Evolutionary conservation across 1,284 basidiomycete species (phyloP).

Genomic region (Singerocomus rubriflavus): DNA sequence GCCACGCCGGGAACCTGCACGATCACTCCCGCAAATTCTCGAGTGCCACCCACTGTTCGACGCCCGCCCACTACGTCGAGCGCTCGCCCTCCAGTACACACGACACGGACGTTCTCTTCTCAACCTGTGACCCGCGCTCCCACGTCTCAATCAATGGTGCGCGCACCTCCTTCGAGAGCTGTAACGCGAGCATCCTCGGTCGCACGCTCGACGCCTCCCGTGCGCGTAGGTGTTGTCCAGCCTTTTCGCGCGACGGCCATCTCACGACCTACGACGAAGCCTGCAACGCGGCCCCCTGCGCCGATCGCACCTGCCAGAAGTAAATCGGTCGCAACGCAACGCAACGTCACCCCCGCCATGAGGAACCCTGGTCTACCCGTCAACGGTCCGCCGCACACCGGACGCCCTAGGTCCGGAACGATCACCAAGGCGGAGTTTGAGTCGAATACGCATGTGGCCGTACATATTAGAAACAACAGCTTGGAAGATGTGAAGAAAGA

Average conservation of each 20-base stretch:
- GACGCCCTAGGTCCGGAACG: conserved; percentile 26
- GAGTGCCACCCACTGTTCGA: conserved; percentile 7
- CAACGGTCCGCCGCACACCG: neutral
- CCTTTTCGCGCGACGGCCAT: conserved; percentile 9
- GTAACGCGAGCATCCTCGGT: conserved; percentile 20
- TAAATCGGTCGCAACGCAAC: conserved; percentile 8
- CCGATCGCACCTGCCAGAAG: neutral
- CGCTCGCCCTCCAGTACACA: conserved; percentile 6
- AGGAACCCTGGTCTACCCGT: neutral
- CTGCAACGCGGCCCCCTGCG: conserved; percentile 6
- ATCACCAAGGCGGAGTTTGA: conserved; percentile 29
- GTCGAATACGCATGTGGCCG: conserved; percentile 20
- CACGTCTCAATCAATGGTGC: conserved; percentile 24
- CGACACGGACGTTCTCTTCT: conserved; percentile 10
- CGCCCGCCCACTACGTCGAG: conserved; percentile 7
- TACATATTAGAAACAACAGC: conserved; percentile 21
- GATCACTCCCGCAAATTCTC: conserved; percentile 6
- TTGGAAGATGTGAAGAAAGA: conserved; percentile 33
- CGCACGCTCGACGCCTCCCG: conserved; percentile 17
- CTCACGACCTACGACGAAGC: conserved; percentile 12
- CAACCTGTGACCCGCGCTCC: conserved; percentile 24
- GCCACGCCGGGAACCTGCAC: conserved; percentile 5
- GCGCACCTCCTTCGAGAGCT: conserved; percentile 15
- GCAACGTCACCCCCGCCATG: neutral
- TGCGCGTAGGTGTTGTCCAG: conserved; percentile 1